Percentiles rank a stretch among this genome's conserved stretches.
Conservation (phyloP, 2,329 filamentous ascomycete species). For the Beauveria sp. region DNA sequence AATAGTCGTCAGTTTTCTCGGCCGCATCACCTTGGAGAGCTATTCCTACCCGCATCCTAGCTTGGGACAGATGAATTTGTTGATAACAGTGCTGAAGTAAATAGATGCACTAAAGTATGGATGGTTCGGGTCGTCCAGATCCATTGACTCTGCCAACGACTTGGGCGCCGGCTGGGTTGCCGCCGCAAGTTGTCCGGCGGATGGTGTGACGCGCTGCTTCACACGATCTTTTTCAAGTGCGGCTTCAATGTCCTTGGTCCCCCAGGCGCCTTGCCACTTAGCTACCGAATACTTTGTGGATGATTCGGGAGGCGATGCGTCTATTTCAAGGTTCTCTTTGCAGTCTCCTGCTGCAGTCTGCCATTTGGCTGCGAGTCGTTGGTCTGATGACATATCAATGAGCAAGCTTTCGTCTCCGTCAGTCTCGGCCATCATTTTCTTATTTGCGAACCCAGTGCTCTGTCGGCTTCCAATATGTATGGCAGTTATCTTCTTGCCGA, state of each 20-base stretch:
- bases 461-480: neutral
- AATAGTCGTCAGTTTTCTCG: neutral
- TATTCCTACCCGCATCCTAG: constrained; percentile 4
- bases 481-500: neutral
- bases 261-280: constrained; percentile 7
- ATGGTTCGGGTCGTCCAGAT: neutral
- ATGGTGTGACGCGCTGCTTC: neutral
- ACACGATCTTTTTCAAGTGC: neutral
- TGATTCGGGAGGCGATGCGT: neutral
- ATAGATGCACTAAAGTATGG: neutral
- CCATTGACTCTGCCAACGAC: neutral
- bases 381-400: neutral
- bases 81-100: neutral
- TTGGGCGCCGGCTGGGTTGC: neutral
- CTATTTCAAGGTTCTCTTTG: no score
- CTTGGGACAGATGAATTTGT: constrained; percentile 9
- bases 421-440: neutral
- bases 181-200: neutral
- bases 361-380: neutral
- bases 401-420: neutral
- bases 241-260: neutral
- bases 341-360: neutral
- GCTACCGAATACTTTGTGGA: no score
- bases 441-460: neutral
- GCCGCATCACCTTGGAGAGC: no score